Base-by-base conservation (phyloP, 2,329 filamentous ascomycete genomes). In the Teratosphaeria zuluensis region DNA sequence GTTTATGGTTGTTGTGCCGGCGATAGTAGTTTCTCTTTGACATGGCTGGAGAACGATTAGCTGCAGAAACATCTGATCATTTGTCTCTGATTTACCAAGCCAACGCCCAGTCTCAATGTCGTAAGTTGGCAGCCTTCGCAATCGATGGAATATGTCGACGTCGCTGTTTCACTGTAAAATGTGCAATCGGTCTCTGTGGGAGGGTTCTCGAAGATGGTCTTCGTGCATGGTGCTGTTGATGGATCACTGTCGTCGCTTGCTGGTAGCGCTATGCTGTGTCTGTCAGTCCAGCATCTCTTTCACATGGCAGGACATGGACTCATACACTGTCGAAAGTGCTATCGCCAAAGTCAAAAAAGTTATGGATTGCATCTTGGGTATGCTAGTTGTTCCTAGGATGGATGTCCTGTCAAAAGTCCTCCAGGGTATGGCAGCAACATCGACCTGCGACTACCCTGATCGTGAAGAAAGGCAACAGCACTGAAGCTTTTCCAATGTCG, bases 71-170 rank as follows among this genome's bases (percentile, higher is more conserved):
- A 28, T 28, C 24, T 2, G 24, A 28, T 28, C 24, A 28, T 28
- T 28, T 4, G 24, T 28, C 24, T 28, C 42, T 5, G n/a, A 19
- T n/a, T 48, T 16, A 59, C 51, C 33, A 57, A 19, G n/a, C 58
- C 58, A n/a, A 12, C 35, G 24, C 58, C 58, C 5, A 57, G 52
- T 24, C 54, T 24, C 28, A 30, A 51, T 6, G 55, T 59, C 55
- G 35, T 35, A 5, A 57, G 19, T n/a, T 28, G 51, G 38, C 58
- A 59, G 21, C 58, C 58, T 16, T 52, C 33, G 52, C 58, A 59
- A 9, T 59, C 52, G 21, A 57, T 48, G 19, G 51, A 57, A 8
- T 38, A n/a, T 30, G 58, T 59, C 32, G 48, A 16, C 8, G 58
- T 59, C n/a, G 24, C 28, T 9, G 58, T 59, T 5, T 28, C 33